Evolutionary conservation across 768 basidiomycete genomes (phyloP).

Genomic region (Tricholoma matsutake): DNA sequence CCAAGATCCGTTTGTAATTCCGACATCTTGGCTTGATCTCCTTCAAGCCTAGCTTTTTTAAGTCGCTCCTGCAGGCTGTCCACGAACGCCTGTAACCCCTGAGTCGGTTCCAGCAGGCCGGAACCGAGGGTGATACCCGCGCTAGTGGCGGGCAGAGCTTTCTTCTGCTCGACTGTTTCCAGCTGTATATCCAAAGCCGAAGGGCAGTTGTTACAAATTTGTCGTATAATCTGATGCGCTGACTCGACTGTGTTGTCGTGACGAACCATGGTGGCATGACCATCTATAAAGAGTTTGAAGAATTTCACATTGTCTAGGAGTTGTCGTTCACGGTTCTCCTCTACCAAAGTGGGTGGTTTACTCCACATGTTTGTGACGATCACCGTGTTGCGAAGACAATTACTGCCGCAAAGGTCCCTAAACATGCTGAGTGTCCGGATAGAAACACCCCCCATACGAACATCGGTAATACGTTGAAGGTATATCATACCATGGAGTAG

Average conservation of each 20-base stretch:
- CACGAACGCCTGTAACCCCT: neutral
- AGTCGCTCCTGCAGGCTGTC: neutral
- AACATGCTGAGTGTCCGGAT: conserved; percentile 42
- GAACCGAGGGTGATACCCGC: conserved; percentile 3
- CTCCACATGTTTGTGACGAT: conserved; percentile 45
- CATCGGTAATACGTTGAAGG: conserved; percentile 35
- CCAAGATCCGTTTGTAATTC: neutral
- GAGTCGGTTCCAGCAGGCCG: neutral
- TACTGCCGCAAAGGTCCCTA: conserved; percentile 39
- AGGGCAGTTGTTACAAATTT: neutral
- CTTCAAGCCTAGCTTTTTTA: neutral
- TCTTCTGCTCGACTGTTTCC: conserved; percentile 14
- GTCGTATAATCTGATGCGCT: neutral
- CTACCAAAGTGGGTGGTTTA: conserved; percentile 27
- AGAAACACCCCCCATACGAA: conserved; percentile 35
- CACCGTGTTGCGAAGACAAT: conserved; percentile 39
- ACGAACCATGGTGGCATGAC: conserved; percentile 24
- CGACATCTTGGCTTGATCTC: neutral
- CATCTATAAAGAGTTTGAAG: conserved; percentile 40
- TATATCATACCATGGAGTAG: conserved; percentile 37
- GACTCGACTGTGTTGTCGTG: neutral
- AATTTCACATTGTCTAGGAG: conserved; percentile 20
- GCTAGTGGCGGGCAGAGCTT: conserved; percentile 10
- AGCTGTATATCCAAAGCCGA: conserved; percentile 14
- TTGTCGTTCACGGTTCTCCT: conserved; percentile 23